Percentiles rank a stretch among this genome's conserved stretches.
Evolutionary conservation across 2,329 filamentous ascomycete species (phyloP).

Genomic region (Claviceps sp.): DNA sequence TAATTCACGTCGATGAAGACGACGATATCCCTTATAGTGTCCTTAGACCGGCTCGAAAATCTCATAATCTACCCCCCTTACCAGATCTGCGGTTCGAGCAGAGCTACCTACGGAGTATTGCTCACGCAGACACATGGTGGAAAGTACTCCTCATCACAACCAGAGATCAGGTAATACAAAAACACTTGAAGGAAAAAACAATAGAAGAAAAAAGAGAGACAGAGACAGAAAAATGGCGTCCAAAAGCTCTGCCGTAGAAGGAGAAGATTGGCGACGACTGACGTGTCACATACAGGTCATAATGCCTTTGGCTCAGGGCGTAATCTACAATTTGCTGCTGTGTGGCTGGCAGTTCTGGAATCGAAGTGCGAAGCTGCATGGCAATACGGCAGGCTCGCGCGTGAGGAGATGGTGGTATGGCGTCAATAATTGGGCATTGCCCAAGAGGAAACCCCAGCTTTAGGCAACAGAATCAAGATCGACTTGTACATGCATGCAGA

Average conservation of each 20-base stretch:
- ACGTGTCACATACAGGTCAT: conserved; percentile 44
- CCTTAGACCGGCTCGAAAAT: conserved; percentile 38
- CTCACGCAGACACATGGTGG: conserved; percentile 65
- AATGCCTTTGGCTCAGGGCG: conserved; percentile 76
- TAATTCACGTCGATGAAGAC: conserved; percentile 39
- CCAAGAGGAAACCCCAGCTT: conserved; percentile 30
- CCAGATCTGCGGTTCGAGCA: conserved; percentile 94
- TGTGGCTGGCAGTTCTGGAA: conserved; percentile 90
- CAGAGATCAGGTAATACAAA: conserved; percentile 60
- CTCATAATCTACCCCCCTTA: conserved; percentile 44
- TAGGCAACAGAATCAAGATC: not conserved
- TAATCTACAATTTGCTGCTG: conserved; percentile 75
- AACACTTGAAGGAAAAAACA: not conserved
- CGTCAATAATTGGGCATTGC: conserved; percentile 80
- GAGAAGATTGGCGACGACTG: not conserved
- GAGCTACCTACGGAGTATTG: conserved; percentile 87
- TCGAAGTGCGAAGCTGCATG: conserved; percentile 59
- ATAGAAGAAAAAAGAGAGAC: not conserved
- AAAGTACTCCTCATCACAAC: conserved; percentile 72
- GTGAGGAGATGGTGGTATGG: conserved; percentile 88
- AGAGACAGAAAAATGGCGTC: not conserved
- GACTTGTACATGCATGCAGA: not conserved
- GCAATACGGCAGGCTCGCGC: conserved; percentile 61
- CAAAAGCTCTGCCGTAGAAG: not conserved
- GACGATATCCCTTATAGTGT: conserved; percentile 60